These are phyloP conservation scores for Kwoniella sp. DNA, from an alignment of 768 basidiomycete genomes.

Conservation along the genomic window DNA sequence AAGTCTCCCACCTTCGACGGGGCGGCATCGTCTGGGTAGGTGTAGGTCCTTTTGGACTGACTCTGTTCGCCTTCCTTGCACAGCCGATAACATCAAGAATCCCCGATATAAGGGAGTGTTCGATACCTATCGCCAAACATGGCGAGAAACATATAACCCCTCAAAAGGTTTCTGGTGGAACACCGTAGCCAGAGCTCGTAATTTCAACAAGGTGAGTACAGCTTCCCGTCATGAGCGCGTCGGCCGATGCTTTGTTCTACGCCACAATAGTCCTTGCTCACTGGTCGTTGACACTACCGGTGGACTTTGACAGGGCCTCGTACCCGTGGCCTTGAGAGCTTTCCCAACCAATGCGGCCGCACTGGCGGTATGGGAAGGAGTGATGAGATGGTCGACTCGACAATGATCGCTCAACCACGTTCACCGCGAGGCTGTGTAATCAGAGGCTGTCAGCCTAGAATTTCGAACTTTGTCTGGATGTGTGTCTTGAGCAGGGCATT, in stretches of 20 bases:
- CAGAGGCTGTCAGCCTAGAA: too few relatives aligned
- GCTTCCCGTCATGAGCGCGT: constrained; percentile 8
- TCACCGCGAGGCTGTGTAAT: too few relatives aligned
- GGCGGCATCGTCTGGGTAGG: too few relatives aligned
- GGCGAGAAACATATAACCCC: constrained; percentile 60
- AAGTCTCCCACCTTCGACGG: not conserved
- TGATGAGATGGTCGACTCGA: constrained; percentile 65
- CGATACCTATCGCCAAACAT: constrained; percentile 63
- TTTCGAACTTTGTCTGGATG: too few relatives aligned
- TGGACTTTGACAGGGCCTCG: constrained; percentile 67
- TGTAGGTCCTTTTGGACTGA: not conserved
- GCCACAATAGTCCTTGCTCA: too few relatives aligned
- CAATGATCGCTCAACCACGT: not conserved
- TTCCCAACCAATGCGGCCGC: constrained; percentile 79
- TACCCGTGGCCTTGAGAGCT: constrained; percentile 69
- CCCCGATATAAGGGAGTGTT: constrained; percentile 60
- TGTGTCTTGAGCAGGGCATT: too few relatives aligned
- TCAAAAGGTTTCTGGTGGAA: constrained; percentile 37
- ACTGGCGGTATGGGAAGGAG: constrained; percentile 74
- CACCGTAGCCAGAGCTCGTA: constrained; percentile 31
- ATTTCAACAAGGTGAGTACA: constrained; percentile 46
- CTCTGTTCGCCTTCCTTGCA: constrained; percentile 3
- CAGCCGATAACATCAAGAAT: constrained; percentile 46
- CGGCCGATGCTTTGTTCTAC: too few relatives aligned
- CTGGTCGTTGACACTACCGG: too few relatives aligned